Evolutionary conservation across 352 stramenopile genomes (phyloP).

Genomic region (Proteromonas lacertae): DNA sequence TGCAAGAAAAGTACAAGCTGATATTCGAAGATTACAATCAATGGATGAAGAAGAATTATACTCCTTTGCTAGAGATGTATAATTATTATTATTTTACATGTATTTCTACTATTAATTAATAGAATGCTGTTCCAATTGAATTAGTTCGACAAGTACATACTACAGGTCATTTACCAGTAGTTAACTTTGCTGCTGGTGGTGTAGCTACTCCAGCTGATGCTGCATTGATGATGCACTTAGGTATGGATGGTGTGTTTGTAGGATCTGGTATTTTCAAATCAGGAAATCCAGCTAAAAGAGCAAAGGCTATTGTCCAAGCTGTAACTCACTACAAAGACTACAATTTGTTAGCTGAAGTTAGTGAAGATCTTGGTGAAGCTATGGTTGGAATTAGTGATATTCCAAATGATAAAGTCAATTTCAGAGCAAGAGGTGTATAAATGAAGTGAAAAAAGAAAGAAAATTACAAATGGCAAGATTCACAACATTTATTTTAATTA

Average conservation of each 20-base stretch:
- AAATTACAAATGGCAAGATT: too few species aligned
- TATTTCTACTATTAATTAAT: background rate
- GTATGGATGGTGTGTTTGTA: conserved; percentile 90
- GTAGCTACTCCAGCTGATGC: conserved; percentile 85
- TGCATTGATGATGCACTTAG: conserved; percentile 93
- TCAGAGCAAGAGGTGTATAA: too few species aligned
- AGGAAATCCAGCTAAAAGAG: conserved; percentile 51
- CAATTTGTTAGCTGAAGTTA: conserved; percentile 75
- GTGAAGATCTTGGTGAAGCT: conserved; percentile 59
- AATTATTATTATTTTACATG: conserved; percentile 41
- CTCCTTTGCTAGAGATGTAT: too few species aligned
- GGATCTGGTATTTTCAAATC: conserved; percentile 90
- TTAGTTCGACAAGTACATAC: conserved; percentile 47
- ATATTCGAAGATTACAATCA: conserved; percentile 64
- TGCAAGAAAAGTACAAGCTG: conserved; percentile 38
- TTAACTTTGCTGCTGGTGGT: conserved; percentile 87
- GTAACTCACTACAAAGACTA: conserved; percentile 81
- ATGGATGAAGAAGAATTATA: conserved; percentile 46
- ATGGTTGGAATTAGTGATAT: conserved; percentile 92
- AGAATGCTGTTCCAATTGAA: conserved; percentile 3
- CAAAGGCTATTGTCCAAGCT: conserved; percentile 74
- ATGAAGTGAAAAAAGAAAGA: too few species aligned
- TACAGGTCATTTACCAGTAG: conserved; percentile 61
- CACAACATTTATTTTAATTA: too few species aligned
- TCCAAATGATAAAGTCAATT: conserved; percentile 69